Evolutionary conservation across 768 basidiomycete species (phyloP), one percentile per base, ranked within the genome.

Genomic region (Psilocybe sp.): DNA sequence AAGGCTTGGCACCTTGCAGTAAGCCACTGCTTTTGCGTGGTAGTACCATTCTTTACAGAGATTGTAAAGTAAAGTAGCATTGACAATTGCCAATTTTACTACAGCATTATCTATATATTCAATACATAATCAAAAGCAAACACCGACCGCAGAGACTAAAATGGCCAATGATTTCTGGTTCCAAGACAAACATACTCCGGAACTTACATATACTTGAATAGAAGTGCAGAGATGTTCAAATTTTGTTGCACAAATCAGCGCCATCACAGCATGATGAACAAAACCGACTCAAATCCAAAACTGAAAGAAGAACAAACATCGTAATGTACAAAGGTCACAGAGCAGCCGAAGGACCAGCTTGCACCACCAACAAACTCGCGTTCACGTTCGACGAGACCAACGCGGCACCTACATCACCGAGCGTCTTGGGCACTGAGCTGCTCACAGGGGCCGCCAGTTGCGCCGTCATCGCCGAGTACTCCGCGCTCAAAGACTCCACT

Each of bases 401-500:
- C 13, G 81, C 84, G 10, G 85, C 81, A 19, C 84, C 87, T 1
- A 87, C 80, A 61, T 90, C 86, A 1, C 92, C 92, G 1, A 92
- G 61, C 0, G 88, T 88, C 69, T 85, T 86, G 10, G 82, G 66
- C 18, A 89, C 70, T 48, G 85, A 82, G 2, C 79, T 71, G 15
- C 78, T 76, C 39, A 84, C 64, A 42, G 72, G 56, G 0, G 70
- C 57, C 15, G 70, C 71, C 15, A 64, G 60, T 57, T 76, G 76
- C 7, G 66, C 52, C 3, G 76, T 64, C 18, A 89, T 59, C 50
- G 69, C 57, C 35, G 68, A 69, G 52, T 93, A 62, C 69, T 97
- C 94, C 0, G 58, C 63, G 7, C 67, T 60, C 52, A 89, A 80
- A 7, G 75, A 74, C 56, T 84, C 81, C 0, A 77, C 74, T 1